Evolutionary conservation across 305 asterid species (phyloP).

Genomic region (Solanum hybrid): DNA sequence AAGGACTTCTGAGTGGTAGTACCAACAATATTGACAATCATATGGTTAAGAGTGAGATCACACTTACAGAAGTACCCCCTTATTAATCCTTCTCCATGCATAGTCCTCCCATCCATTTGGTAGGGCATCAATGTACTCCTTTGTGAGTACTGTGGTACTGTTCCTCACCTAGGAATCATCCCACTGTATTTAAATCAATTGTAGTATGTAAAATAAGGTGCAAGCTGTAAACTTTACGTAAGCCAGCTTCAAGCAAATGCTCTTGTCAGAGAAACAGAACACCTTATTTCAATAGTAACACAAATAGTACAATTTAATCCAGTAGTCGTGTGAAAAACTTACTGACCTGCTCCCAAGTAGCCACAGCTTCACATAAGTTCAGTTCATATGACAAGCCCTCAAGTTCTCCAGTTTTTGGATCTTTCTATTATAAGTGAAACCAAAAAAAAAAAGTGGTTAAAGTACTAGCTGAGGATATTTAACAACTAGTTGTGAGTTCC

Average conservation of each 20-base stretch:
- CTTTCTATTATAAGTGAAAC: slow-evolving; percentile 48
- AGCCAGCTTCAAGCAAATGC: neutral
- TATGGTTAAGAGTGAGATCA: slow-evolving; percentile 3
- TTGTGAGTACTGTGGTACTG: slow-evolving; percentile 79
- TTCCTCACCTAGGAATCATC: slow-evolving; percentile 85
- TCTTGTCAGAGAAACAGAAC: neutral
- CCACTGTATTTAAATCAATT: slow-evolving; percentile 65
- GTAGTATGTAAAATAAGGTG: slow-evolving; percentile 21
- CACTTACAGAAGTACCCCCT: slow-evolving; percentile 75
- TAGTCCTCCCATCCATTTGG: slow-evolving; percentile 99
- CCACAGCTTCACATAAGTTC: slow-evolving; percentile 92
- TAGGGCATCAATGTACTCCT: slow-evolving; percentile 84
- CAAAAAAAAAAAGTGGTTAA: neutral
- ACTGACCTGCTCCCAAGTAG: slow-evolving; percentile 99
- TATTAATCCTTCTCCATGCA: slow-evolving; percentile 95
- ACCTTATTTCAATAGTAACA: neutral
- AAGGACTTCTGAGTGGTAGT: neutral
- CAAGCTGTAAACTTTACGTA: neutral
- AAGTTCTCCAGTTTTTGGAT: slow-evolving; percentile 87
- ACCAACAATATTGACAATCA: neutral
- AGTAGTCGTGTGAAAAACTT: slow-evolving; percentile 8
- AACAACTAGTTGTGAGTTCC: neutral
- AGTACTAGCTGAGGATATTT: neutral
- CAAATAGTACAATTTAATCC: neutral
- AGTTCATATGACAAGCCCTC: slow-evolving; percentile 68